phyloP scores from a whole-genome alignment of 768 basidiomycete genomes.

The Coprinopsis marcescibilis region DNA sequence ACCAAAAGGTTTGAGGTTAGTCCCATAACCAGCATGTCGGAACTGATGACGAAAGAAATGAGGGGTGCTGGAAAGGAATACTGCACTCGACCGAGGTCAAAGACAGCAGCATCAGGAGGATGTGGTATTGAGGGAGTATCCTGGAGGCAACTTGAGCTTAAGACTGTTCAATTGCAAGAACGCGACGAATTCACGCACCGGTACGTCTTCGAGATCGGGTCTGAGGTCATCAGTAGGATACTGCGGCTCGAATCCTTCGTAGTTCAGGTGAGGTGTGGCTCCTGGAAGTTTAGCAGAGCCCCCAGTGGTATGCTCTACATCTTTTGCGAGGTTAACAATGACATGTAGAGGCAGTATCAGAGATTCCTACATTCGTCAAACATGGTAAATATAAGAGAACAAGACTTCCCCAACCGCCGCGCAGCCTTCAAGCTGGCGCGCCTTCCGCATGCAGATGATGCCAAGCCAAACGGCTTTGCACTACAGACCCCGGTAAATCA shows the following conservation, averaged over 20 bases:
- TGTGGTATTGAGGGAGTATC: constrained; percentile 27
- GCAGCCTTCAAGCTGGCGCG: too few species aligned
- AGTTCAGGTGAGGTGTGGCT: constrained; percentile 56
- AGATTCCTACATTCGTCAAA: constrained; percentile 59
- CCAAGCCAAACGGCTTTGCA: not conserved
- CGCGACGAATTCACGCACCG: constrained; percentile 17
- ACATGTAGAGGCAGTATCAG: constrained; percentile 5
- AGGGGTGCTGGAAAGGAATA: constrained; percentile 84
- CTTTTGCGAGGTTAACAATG: constrained; percentile 35
- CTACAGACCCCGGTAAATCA: not conserved
- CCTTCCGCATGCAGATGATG: not conserved
- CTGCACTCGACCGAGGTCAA: constrained; percentile 86
- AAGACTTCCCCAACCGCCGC: not conserved
- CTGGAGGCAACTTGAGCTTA: constrained; percentile 11
- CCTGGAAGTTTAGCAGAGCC: constrained; percentile 34
- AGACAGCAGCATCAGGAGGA: constrained; percentile 55
- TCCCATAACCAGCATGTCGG: constrained; percentile 84
- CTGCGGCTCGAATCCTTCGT: constrained; percentile 84
- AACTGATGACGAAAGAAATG: constrained; percentile 75
- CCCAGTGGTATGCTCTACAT: constrained; percentile 77
- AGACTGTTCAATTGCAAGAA: not conserved
- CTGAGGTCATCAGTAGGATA: constrained; percentile 45
- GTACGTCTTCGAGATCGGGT: constrained; percentile 35
- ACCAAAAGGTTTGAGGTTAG: constrained; percentile 71
- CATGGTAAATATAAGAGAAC: constrained; percentile 28